Base-by-base conservation (phyloP, 441 rosid genomes). In the Syzygium malaccense region DNA sequence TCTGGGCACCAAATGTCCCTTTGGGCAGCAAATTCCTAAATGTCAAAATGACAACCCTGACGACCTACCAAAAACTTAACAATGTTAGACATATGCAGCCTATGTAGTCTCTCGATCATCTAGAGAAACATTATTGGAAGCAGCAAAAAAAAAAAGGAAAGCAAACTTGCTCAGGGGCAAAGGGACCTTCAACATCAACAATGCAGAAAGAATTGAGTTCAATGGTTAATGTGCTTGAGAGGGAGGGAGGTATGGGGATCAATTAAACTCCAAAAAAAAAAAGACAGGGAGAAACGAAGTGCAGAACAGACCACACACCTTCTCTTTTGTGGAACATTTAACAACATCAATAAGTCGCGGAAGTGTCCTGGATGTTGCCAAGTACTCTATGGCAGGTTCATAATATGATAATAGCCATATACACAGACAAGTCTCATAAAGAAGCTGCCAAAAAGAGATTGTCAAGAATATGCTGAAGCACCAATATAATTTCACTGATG, bases 391-490 rank as follows among this genome's bases (percentile, higher is more conserved):
- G 68, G 99, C 98, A 62, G 99, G 99, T 90, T 98, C 99, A 92
- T 93, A 97, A 92, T 95, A 98, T 53, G 99, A 97, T 68, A 97
- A 90, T 85, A 98, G 96, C 99, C 99, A 98, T 75, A 98, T n/a
- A 89, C 98, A 98, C 66, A 98, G 98, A 91, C 99, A 96, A 84
- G 99, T 96, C 90, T 98, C 99, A 90, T 97, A 98, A 86, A 98
- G 98, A 91, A 98, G 98, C 99, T 98, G 98, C 89, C 78, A 89
- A 86, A 85, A 55, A 87, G 25, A 83, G 33, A 45, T 6, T 91
- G 41, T 71, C 56, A 68, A 49, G 51, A 37, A 37, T 88, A 41
- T 75, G n/a, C 83, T 41, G 23, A 41, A 75, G 80, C 15, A 75
- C 51, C 83, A 23, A 75, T 75, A 41, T 2, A 18, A 41, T 75